These are phyloP conservation scores for Elsinoe ampelina DNA, from an alignment of 2,329 filamentous ascomycete genomes.

Conservation along the genomic window DNA sequence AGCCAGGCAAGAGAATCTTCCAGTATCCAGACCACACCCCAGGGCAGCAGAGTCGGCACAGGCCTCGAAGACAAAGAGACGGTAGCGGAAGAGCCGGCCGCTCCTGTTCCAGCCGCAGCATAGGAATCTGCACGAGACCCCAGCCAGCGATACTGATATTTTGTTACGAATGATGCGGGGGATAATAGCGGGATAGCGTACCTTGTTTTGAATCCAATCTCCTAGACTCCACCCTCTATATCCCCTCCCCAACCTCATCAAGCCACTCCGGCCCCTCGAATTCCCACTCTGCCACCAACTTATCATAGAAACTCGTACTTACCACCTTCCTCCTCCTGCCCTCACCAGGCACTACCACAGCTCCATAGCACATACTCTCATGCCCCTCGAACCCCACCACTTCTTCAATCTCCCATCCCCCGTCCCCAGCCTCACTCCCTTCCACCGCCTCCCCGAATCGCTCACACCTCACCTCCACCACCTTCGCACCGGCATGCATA, in stretches of 20 bases:
- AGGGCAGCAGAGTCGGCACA: constrained; percentile 8
- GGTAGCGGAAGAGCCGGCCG: not conserved
- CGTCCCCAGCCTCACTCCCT: constrained; percentile 31
- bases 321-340: constrained; percentile 39
- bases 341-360: constrained; percentile 50
- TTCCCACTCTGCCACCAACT: constrained; percentile 57
- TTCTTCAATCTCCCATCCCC: constrained; percentile 53
- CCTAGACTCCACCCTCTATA: not conserved
- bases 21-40: constrained; percentile 8
- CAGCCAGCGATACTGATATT: not conserved
- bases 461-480: constrained; percentile 42
- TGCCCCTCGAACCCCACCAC: constrained; percentile 72
- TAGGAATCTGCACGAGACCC: not conserved
- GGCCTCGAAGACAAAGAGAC: constrained; percentile 7
- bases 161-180: not conserved
- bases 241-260: not conserved
- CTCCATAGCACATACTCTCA: constrained; percentile 90
- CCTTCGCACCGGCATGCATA: constrained; percentile 77
- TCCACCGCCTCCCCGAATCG: constrained; percentile 21
- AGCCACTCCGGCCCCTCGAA: constrained; percentile 14
- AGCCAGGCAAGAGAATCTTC: not conserved
- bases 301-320: constrained; percentile 71
- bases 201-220: not conserved
- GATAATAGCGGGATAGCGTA: not conserved
- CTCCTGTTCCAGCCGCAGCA: not conserved